Conservation (phyloP, 1,284 basidiomycete species). For the Paramarasmius palmivorus region DNA sequence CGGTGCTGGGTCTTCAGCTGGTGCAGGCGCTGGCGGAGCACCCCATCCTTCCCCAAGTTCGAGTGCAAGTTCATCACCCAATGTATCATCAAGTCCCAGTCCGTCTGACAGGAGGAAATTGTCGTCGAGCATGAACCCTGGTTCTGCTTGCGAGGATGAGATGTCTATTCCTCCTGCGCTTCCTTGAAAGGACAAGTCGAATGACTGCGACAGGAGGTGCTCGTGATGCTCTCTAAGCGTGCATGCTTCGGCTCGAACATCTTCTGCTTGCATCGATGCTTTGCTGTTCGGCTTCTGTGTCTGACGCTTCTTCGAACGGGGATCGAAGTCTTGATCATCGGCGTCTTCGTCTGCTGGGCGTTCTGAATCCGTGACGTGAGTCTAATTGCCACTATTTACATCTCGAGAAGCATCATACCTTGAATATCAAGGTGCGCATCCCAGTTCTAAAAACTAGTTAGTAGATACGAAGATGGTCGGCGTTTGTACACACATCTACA, state of each 20-base stretch:
- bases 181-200: slow-evolving; percentile 57
- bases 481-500: slow-evolving; percentile 50
- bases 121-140: slow-evolving; percentile 52
- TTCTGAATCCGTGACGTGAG: slow-evolving; percentile 3
- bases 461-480: background rate
- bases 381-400: background rate
- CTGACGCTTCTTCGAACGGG: slow-evolving; percentile 26
- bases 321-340: slow-evolving; percentile 52
- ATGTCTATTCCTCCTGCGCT: slow-evolving; percentile 32
- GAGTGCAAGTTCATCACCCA: slow-evolving; percentile 69
- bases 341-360: slow-evolving; percentile 30
- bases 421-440: slow-evolving; percentile 55
- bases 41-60: slow-evolving; percentile 76
- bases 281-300: slow-evolving; percentile 34
- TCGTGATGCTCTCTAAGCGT: slow-evolving; percentile 72
- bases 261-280: slow-evolving; percentile 36
- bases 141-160: slow-evolving; percentile 60
- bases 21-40: slow-evolving; percentile 30
- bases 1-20: slow-evolving; percentile 19
- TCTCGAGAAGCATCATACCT: slow-evolving; percentile 21
- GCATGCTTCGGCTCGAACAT: slow-evolving; percentile 51
- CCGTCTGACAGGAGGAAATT: slow-evolving; percentile 56
- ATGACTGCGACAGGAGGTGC: slow-evolving; percentile 62
- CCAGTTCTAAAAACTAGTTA: slow-evolving; percentile 53
- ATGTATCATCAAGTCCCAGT: slow-evolving; percentile 54